Percentiles rank a stretch among this genome's conserved stretches.
phyloP scores from a whole-genome alignment of 805 yeast genomes.

The Cyberlindnera veronae region DNA sequence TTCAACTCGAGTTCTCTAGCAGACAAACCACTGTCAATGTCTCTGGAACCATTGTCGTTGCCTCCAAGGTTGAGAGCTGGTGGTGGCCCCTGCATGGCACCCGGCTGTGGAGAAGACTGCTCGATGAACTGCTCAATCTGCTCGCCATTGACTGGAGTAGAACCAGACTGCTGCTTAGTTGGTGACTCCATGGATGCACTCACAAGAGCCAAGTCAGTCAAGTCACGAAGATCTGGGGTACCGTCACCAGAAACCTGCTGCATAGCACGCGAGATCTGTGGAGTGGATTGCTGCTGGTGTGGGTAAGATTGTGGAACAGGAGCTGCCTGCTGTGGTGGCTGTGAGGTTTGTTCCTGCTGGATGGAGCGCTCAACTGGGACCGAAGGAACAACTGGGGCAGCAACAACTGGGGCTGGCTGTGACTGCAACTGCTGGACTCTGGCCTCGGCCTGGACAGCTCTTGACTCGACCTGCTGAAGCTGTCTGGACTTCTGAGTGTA shows the following conservation, averaged over 20 bases:
- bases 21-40: conserved; percentile 5
- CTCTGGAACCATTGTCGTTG: conserved; percentile 6
- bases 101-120: not conserved
- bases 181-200: conserved; percentile 24
- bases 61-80: not conserved
- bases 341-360: not conserved
- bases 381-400: conserved; percentile 6
- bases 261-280: not conserved
- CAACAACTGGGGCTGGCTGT: conserved; percentile 8
- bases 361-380: conserved; percentile 2
- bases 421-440: conserved; percentile 10
- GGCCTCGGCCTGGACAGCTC: conserved; percentile 1
- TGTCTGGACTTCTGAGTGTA: conserved; percentile 9
- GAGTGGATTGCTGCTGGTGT: conserved; percentile 6
- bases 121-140: not conserved
- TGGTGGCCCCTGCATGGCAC: not conserved
- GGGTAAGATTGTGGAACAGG: conserved; percentile 4
- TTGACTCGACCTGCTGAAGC: conserved; percentile 8
- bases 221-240: conserved; percentile 30
- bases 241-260: conserved; percentile 17
- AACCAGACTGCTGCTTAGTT: conserved; percentile 1
- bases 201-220: conserved; percentile 24
- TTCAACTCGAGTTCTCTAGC: conserved; percentile 27
- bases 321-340: conserved; percentile 1
- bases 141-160: not conserved